Percentiles rank a stretch among this genome's conserved stretches.
Evolutionary conservation across 208 protist species (phyloP).

Genomic region (Leishmania turanica): DNA sequence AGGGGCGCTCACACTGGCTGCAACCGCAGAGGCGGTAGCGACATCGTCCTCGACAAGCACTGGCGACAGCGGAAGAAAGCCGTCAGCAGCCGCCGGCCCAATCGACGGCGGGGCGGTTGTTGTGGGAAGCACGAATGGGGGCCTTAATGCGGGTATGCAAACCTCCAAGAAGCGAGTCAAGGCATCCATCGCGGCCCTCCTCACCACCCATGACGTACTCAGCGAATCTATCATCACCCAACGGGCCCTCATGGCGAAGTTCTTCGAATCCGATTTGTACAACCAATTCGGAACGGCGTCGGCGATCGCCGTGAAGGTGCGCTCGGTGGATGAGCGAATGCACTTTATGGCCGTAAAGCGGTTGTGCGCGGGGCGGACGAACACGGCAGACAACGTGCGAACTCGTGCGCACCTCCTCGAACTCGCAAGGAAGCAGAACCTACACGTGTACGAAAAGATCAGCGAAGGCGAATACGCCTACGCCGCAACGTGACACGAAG

Average conservation of each 20-base stretch:
- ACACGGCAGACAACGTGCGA: constrained; percentile 1
- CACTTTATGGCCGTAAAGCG: constrained; percentile 73
- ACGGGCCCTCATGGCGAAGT: constrained; percentile 62
- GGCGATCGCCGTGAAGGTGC: constrained; percentile 30
- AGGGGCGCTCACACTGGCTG: not conserved
- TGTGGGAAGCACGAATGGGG: not conserved
- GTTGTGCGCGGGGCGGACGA: constrained; percentile 5
- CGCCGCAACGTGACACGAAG: not conserved
- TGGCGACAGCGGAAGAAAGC: not conserved
- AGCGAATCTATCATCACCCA: constrained; percentile 45
- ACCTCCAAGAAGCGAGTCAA: not conserved
- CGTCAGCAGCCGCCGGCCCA: not conserved
- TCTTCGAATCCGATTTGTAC: constrained; percentile 61
- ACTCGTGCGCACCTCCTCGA: constrained; percentile 26
- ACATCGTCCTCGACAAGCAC: not conserved
- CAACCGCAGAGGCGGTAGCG: not conserved
- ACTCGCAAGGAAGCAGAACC: constrained; percentile 36
- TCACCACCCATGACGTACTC: constrained; percentile 59
- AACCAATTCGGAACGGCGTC: constrained; percentile 20
- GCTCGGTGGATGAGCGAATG: constrained; percentile 26
- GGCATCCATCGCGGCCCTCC: constrained; percentile 36
- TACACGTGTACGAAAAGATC: constrained; percentile 72
- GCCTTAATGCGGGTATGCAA: not conserved
- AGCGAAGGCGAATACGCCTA: constrained; percentile 49
- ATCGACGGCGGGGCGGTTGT: not conserved